Evolutionary conservation across 345 rosid species (phyloP).

Genomic region (Noccaea bulbosa): DNA sequence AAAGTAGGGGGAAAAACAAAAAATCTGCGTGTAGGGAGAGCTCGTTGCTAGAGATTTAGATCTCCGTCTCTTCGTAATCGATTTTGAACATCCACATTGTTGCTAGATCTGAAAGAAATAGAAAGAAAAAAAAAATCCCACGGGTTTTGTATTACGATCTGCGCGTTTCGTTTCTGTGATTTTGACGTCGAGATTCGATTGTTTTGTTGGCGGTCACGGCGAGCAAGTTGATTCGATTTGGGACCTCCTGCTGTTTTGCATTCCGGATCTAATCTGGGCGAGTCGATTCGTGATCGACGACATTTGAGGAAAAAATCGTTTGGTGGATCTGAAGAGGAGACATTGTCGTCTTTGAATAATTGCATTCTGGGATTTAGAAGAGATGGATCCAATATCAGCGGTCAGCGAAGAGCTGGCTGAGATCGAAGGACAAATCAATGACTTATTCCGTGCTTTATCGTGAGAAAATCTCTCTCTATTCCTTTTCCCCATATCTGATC

Average conservation of each 20-base stretch:
- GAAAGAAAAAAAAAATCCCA: neutral
- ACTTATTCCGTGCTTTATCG: constrained; percentile 88
- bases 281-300: constrained; percentile 33
- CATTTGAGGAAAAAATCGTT: constrained; percentile 2
- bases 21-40: constrained; percentile 11
- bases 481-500: neutral
- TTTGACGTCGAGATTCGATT: constrained; percentile 30
- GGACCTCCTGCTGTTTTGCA: neutral
- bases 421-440: constrained; percentile 85
- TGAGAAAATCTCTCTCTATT: constrained; percentile 43
- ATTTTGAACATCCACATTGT: constrained; percentile 34
- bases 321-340: constrained; percentile 38
- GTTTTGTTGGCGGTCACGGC: constrained; percentile 21
- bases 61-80: constrained; percentile 19
- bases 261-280: constrained; percentile 37
- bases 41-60: constrained; percentile 21
- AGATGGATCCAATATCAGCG: constrained; percentile 66
- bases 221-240: constrained; percentile 22
- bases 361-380: constrained; percentile 4
- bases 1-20: neutral
- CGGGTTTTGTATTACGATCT: constrained; percentile 18
- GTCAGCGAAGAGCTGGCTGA: constrained; percentile 86
- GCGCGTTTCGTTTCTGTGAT: constrained; percentile 6
- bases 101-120: constrained; percentile 32
- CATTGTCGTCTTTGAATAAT: constrained; percentile 22